phyloP scores from a whole-genome alignment of 2,329 filamentous ascomycete genomes.

The Aspergillus melleus region DNA sequence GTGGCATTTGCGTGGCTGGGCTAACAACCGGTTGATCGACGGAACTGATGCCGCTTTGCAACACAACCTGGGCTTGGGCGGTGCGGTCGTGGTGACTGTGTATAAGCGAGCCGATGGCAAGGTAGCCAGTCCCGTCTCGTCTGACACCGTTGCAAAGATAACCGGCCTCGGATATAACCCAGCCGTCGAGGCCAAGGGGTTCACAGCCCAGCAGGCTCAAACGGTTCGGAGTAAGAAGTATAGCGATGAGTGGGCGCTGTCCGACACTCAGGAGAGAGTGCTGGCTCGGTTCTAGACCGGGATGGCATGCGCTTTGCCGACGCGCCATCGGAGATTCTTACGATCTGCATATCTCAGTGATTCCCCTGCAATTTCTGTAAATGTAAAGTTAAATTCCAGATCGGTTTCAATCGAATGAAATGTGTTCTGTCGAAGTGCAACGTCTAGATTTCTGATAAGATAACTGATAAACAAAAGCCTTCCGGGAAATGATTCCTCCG shows the following conservation, averaged over 20 bases:
- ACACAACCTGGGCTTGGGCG: conserved; percentile 90
- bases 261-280: conserved; percentile 74
- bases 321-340: neutral
- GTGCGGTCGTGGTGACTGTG: conserved; percentile 85
- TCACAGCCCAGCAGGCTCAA: conserved; percentile 74
- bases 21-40: conserved; percentile 76
- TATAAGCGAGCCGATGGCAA: conserved; percentile 81
- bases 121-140: conserved; percentile 60
- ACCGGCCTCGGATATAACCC: conserved; percentile 87
- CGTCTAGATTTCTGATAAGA: neutral
- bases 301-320: neutral
- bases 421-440: too few species aligned
- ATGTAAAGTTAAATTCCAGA: neutral
- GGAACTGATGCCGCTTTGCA: conserved; percentile 75
- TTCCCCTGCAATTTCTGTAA: neutral
- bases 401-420: neutral
- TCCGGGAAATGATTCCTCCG: conserved; percentile 1
- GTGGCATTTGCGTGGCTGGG: conserved; percentile 95
- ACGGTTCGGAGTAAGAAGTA: conserved; percentile 69
- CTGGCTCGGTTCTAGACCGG: conserved; percentile 59
- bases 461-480: neutral
- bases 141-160: conserved; percentile 62
- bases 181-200: conserved; percentile 83
- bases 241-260: conserved; percentile 72
- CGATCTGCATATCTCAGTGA: neutral